A percentile compares a stretch with the other conserved stretches of the same genome.
These are phyloP conservation scores for Spinellus fusiger DNA, from an alignment of 192 early-diverging fungal genomes.

Conservation along the genomic window DNA sequence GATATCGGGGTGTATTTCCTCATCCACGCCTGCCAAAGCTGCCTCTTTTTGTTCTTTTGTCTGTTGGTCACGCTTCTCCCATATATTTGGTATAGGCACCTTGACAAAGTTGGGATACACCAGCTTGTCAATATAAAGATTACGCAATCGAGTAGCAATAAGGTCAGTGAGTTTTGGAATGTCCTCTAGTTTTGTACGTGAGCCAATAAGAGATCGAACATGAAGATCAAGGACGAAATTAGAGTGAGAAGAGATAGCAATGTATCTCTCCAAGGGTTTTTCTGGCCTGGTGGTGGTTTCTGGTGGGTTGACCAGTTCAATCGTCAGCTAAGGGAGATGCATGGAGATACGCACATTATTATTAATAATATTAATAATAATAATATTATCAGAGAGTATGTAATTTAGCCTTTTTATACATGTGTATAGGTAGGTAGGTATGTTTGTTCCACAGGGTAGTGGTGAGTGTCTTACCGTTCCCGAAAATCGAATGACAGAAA, in stretches of 20 bases:
- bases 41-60: constrained; percentile 9
- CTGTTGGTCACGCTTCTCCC: constrained; percentile 36
- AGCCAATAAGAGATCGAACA: constrained; percentile 86
- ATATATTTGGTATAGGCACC: constrained; percentile 56
- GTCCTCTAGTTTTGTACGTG: constrained; percentile 95
- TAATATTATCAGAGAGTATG: background rate
- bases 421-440: background rate
- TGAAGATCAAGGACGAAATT: constrained; percentile 84
- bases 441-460: too few species aligned
- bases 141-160: constrained; percentile 64
- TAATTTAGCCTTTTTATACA: background rate
- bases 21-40: background rate
- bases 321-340: constrained; percentile 50
- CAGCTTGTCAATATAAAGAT: constrained; percentile 64
- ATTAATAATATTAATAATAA: constrained; percentile 2
- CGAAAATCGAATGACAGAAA: constrained; percentile 84
- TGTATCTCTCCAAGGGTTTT: constrained; percentile 38
- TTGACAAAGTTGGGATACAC: constrained; percentile 71
- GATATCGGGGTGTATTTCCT: background rate
- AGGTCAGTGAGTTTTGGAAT: constrained; percentile 89
- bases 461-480: constrained; percentile 66
- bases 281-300: constrained; percentile 18
- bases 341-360: constrained; percentile 8
- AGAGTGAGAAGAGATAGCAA: constrained; percentile 48
- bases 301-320: constrained; percentile 29